These are phyloP conservation scores for Parafenestella ontariensis DNA, from an alignment of 2,329 filamentous ascomycete genomes.

Conservation along the genomic window DNA sequence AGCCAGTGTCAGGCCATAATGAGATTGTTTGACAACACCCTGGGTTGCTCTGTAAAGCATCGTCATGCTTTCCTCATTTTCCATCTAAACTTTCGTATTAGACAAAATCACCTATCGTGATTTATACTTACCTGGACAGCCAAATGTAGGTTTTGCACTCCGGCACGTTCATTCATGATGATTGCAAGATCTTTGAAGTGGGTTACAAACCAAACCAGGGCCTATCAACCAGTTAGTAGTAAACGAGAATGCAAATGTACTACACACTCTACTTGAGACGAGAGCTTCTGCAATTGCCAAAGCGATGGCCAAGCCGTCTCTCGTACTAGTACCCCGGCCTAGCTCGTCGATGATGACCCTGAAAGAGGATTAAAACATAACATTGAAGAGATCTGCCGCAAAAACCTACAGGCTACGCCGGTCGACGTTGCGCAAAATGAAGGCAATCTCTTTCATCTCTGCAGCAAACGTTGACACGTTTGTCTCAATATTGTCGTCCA, in stretches of 20 bases:
- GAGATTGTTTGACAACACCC: slow-evolving; percentile 72
- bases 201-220: slow-evolving; percentile 90
- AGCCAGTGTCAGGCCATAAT: slow-evolving; percentile 87
- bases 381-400: neutral
- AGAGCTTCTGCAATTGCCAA: slow-evolving; percentile 89
- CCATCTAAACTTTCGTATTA: slow-evolving; percentile 31
- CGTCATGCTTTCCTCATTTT: slow-evolving; percentile 68
- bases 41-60: slow-evolving; percentile 87
- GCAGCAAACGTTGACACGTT: slow-evolving; percentile 93
- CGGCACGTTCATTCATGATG: slow-evolving; percentile 75
- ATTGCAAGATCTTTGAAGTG: slow-evolving; percentile 86
- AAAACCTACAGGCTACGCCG: slow-evolving; percentile 65
- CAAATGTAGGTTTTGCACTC: slow-evolving; percentile 84
- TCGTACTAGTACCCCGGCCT: slow-evolving; percentile 86
- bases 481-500: slow-evolving; percentile 85
- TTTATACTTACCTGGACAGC: slow-evolving; percentile 67
- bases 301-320: slow-evolving; percentile 88
- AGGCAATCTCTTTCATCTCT: slow-evolving; percentile 96
- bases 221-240: slow-evolving; percentile 45
- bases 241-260: neutral
- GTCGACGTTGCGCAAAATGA: slow-evolving; percentile 86
- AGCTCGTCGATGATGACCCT: slow-evolving; percentile 86
- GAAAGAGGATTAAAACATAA: neutral
- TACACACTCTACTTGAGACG: slow-evolving; percentile 66
- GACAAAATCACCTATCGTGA: neutral